A percentile compares a stretch with the other conserved stretches of the same genome.
Conservation (phyloP, 2,329 filamentous ascomycete species). For the Claviceps cyperi region DNA sequence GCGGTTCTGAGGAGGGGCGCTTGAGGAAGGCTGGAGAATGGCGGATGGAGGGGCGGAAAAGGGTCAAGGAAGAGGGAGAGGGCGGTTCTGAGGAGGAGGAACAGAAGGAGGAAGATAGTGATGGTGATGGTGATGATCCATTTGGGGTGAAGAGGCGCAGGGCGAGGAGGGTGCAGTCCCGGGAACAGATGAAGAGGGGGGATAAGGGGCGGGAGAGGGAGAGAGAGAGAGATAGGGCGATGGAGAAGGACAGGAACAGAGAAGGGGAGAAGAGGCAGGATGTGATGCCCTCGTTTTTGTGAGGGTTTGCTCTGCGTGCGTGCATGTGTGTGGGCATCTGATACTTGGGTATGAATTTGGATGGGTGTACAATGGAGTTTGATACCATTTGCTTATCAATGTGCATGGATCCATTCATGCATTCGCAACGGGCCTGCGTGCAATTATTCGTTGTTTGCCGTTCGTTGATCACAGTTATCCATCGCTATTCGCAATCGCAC, state of each 20-base stretch:
- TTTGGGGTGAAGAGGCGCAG: constrained; percentile 21
- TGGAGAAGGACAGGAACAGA: background rate
- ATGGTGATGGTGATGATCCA: constrained; percentile 19
- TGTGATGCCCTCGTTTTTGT: constrained; percentile 24
- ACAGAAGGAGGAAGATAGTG: constrained; percentile 5
- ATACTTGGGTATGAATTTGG: background rate
- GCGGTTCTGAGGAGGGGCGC: background rate
- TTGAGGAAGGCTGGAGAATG: background rate
- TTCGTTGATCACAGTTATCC: no score
- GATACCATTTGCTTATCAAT: no score
- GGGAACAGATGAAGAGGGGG: constrained; percentile 10
- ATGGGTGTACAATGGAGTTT: no score
- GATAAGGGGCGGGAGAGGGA: background rate
- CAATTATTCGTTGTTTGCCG: no score
- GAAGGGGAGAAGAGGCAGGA: constrained; percentile 9
- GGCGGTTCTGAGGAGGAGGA: background rate
- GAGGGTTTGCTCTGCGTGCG: constrained; percentile 3
- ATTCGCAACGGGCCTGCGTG: no score
- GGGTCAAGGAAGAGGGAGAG: background rate
- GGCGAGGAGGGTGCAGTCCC: constrained; percentile 17
- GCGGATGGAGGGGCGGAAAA: background rate
- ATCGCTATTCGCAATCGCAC: no score
- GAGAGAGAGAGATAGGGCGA: background rate
- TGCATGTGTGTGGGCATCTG: background rate
- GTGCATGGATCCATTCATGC: no score